phyloP scores from a whole-genome alignment of 805 yeast genomes.

The Starmera quercuum region DNA sequence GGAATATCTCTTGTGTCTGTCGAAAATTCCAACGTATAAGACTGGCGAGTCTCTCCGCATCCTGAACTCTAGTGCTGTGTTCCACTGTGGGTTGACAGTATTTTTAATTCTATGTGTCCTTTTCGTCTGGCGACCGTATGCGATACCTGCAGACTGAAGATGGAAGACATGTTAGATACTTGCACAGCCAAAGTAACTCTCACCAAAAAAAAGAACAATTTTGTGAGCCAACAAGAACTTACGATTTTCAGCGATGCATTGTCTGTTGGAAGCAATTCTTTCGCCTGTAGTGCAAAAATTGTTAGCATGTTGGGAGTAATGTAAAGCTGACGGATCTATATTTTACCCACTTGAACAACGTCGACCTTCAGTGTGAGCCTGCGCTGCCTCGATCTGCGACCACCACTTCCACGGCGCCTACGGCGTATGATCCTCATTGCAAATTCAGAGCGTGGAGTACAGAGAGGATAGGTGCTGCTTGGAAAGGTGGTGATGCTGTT shows the following conservation, averaged over 20 bases:
- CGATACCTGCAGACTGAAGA: conserved; percentile 17
- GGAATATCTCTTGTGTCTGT: conserved; percentile 18
- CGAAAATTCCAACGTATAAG: conserved; percentile 17
- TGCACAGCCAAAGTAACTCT: too few species aligned
- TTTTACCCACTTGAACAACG: conserved; percentile 9
- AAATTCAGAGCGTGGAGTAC: too few species aligned
- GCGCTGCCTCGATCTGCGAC: neutral
- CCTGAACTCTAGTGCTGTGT: conserved; percentile 9
- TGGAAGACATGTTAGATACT: too few species aligned
- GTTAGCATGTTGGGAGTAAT: neutral
- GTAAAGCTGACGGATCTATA: too few species aligned
- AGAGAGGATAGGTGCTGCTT: too few species aligned
- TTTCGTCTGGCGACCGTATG: conserved; percentile 14
- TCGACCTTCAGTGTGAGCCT: conserved; percentile 9
- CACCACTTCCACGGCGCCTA: too few species aligned
- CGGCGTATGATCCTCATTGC: too few species aligned
- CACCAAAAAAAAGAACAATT: neutral
- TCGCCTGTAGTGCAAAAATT: conserved; percentile 10
- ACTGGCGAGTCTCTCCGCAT: conserved; percentile 6
- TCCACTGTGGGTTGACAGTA: conserved; percentile 19
- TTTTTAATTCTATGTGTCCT: conserved; percentile 13
- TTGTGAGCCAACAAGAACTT: neutral
- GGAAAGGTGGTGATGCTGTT: too few species aligned
- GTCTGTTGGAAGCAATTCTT: conserved; percentile 15
- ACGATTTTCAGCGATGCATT: conserved; percentile 8